Evolutionary conservation across 2,329 filamentous ascomycete genomes (phyloP).

Genomic region (Colletotrichum sublineola): DNA sequence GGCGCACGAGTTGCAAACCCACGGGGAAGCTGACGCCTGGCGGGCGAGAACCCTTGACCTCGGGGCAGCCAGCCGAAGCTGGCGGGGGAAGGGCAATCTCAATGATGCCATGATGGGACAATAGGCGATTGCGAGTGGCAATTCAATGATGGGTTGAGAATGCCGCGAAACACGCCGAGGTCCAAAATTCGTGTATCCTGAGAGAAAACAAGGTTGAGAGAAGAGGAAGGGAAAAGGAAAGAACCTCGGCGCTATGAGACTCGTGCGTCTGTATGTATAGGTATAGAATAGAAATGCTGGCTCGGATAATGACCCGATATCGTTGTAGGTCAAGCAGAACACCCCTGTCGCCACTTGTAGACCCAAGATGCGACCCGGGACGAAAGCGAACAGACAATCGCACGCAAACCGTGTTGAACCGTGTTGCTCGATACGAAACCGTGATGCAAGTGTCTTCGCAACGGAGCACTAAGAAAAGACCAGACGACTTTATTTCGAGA

Average conservation of each 20-base stretch:
- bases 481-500: background rate
- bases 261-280: constrained; percentile 6
- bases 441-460: background rate
- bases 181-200: constrained; percentile 5
- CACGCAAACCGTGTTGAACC: background rate
- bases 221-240: background rate
- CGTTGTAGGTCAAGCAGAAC: constrained; percentile 28
- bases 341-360: constrained; percentile 39
- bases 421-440: background rate
- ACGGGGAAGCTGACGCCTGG: constrained; percentile 32
- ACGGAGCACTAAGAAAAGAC: background rate
- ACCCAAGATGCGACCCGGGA: constrained; percentile 29
- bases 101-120: constrained; percentile 41
- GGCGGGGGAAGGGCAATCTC: constrained; percentile 42
- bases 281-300: constrained; percentile 26
- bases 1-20: constrained; percentile 39
- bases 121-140: constrained; percentile 1
- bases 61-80: constrained; percentile 41
- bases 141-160: constrained; percentile 6
- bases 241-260: background rate
- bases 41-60: constrained; percentile 37
- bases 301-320: constrained; percentile 41
- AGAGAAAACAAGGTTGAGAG: constrained; percentile 5
- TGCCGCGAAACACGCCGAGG: constrained; percentile 5
- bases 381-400: constrained; percentile 19